phyloP scores from a whole-genome alignment of 1,284 basidiomycete genomes.

The Irpex sp. region DNA sequence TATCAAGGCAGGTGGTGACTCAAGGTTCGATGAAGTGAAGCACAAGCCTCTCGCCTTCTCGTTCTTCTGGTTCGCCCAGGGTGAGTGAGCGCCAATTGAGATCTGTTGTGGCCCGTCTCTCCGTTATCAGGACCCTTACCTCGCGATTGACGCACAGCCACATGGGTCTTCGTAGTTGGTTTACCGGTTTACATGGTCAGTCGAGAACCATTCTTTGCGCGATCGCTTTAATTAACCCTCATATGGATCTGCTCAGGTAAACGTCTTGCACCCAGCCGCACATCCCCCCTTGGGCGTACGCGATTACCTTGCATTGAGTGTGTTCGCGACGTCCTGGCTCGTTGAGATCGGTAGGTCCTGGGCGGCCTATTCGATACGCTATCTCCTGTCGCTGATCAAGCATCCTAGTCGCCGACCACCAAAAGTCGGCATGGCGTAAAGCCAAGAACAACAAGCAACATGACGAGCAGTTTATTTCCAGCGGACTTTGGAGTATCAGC shows the following conservation, averaged over 20 bases:
- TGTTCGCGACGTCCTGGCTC: slow-evolving; percentile 59
- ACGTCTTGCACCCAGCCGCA: slow-evolving; percentile 51
- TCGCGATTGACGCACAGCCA: slow-evolving; percentile 36
- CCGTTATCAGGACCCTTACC: not conserved
- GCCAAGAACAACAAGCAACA: slow-evolving; percentile 67
- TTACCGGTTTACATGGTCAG: slow-evolving; percentile 61
- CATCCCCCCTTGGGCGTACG: slow-evolving; percentile 56
- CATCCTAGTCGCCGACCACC: slow-evolving; percentile 52
- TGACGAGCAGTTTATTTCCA: slow-evolving; percentile 70
- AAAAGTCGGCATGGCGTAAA: slow-evolving; percentile 68
- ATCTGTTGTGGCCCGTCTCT: not conserved
- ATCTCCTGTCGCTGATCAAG: not conserved
- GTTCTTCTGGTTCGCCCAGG: slow-evolving; percentile 69
- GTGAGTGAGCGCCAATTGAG: slow-evolving; percentile 24
- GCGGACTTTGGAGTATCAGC: slow-evolving; percentile 69
- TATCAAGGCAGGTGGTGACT: slow-evolving; percentile 50
- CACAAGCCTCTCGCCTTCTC: slow-evolving; percentile 57
- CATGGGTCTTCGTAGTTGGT: slow-evolving; percentile 69
- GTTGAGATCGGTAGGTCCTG: slow-evolving; percentile 45
- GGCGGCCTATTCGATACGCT: not conserved
- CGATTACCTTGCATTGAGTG: slow-evolving; percentile 55
- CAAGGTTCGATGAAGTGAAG: slow-evolving; percentile 70
- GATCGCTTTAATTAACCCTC: slow-evolving; percentile 1
- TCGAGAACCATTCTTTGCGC: not conserved
- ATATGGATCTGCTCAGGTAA: slow-evolving; percentile 35